These are phyloP conservation scores for Kwoniella botswanensis DNA, from an alignment of 768 basidiomycete genomes.

Conservation along the genomic window DNA sequence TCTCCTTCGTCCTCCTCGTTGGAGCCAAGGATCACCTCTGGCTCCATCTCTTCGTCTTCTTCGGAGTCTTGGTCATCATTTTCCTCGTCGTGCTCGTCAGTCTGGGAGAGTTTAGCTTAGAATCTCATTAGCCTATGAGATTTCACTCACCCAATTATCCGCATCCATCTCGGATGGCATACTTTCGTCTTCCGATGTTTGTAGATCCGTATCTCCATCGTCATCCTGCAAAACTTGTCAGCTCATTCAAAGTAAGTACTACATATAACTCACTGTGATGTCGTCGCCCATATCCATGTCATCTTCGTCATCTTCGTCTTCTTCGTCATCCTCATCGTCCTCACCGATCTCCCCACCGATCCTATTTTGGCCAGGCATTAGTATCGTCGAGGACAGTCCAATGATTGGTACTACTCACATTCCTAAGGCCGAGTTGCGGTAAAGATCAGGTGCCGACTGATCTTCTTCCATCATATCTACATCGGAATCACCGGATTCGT, in stretches of 20 bases:
- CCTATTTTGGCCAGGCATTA: constrained; percentile 18
- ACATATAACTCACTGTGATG: constrained; percentile 31
- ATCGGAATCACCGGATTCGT: constrained; percentile 62
- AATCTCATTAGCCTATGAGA: not conserved
- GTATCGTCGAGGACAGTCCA: not conserved
- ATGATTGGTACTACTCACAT: constrained; percentile 65
- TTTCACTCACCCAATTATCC: constrained; percentile 45
- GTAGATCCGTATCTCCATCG: constrained; percentile 56
- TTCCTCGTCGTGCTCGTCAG: constrained; percentile 25
- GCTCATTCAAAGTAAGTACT: not conserved
- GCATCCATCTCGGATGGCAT: constrained; percentile 32
- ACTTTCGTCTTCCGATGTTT: constrained; percentile 47
- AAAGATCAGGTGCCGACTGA: constrained; percentile 82
- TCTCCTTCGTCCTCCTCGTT: constrained; percentile 22
- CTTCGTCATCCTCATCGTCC: constrained; percentile 64
- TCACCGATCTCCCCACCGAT: constrained; percentile 62
- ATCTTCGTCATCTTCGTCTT: constrained; percentile 66
- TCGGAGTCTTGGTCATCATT: constrained; percentile 28
- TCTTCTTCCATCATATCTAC: constrained; percentile 60
- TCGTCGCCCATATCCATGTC: constrained; percentile 54
- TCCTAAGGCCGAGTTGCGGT: constrained; percentile 93
- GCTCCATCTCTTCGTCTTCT: constrained; percentile 33
- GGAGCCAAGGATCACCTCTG: constrained; percentile 26
- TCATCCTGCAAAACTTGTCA: constrained; percentile 34
- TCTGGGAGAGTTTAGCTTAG: constrained; percentile 1